These are phyloP conservation scores for Solanum hybrid DNA, from an alignment of 305 asterid species.

Conservation along the genomic window DNA sequence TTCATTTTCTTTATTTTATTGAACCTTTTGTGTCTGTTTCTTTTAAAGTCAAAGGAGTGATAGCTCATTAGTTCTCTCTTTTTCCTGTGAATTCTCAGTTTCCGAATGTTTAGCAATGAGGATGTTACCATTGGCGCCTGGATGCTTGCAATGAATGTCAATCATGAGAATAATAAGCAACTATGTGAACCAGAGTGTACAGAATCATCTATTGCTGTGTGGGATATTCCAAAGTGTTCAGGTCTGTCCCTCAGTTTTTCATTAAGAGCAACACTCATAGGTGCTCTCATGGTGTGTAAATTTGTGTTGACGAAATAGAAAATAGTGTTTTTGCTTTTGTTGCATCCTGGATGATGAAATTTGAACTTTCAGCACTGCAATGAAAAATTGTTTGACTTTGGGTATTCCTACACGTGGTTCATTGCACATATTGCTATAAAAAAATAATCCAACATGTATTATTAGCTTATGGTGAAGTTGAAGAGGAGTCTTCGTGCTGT, in stretches of 20 bases:
- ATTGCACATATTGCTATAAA: background rate
- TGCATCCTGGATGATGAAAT: background rate
- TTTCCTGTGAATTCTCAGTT: constrained; percentile 35
- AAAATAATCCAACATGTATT: background rate
- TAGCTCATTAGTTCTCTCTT: background rate
- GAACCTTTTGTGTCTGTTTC: constrained; percentile 1
- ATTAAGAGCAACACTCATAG: background rate
- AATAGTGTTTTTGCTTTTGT: background rate
- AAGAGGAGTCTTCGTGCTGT: background rate
- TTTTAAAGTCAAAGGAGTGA: background rate
- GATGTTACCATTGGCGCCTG: constrained; percentile 99
- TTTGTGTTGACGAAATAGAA: background rate
- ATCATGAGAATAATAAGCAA: constrained; percentile 59
- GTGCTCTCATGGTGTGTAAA: background rate
- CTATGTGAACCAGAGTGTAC: constrained; percentile 70
- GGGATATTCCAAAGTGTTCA: constrained; percentile 98
- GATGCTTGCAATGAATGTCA: constrained; percentile 99
- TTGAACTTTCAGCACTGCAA: background rate
- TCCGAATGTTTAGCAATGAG: constrained; percentile 97
- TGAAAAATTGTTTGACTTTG: background rate
- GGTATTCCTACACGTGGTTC: background rate
- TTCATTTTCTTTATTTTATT: background rate
- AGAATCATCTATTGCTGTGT: constrained; percentile 69
- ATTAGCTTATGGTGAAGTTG: background rate
- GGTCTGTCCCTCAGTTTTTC: constrained; percentile 30